Conservation (phyloP, 2,329 filamentous ascomycete species). For the Alternaria ethzedia region DNA sequence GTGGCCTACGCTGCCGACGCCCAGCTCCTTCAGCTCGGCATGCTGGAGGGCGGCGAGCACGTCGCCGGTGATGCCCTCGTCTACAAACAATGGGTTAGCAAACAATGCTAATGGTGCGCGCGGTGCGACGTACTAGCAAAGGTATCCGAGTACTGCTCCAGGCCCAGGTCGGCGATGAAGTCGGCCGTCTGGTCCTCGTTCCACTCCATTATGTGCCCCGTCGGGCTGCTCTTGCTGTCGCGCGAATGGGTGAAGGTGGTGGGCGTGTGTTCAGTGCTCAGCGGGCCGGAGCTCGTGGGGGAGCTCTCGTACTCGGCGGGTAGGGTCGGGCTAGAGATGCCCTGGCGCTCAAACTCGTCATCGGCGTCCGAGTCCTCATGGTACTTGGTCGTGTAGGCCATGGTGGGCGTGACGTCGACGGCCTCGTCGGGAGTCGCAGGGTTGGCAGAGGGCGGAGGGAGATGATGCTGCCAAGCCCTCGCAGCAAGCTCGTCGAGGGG, state of each 20-base stretch:
- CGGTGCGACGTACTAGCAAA: constrained; percentile 75
- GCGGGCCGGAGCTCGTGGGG: constrained; percentile 74
- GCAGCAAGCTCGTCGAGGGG: constrained; percentile 24
- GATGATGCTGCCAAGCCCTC: constrained; percentile 34
- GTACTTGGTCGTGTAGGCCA: constrained; percentile 61
- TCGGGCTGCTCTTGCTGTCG: constrained; percentile 70
- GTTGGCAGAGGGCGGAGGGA: constrained; percentile 16
- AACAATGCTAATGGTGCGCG: neutral
- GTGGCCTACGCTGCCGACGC: constrained; percentile 90
- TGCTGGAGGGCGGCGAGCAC: constrained; percentile 87
- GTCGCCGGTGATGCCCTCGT: constrained; percentile 93
- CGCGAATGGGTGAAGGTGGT: constrained; percentile 74
- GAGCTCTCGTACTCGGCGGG: constrained; percentile 71
- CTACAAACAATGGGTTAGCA: constrained; percentile 55
- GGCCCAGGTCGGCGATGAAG: constrained; percentile 79
- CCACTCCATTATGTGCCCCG: constrained; percentile 80
- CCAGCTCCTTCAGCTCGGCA: constrained; percentile 94
- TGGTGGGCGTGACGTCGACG: constrained; percentile 20
- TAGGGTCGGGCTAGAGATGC: constrained; percentile 67
- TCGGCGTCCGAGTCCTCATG: constrained; percentile 76
- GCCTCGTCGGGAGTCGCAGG: constrained; percentile 6
- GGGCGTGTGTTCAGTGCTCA: constrained; percentile 76
- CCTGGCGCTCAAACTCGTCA: constrained; percentile 81
- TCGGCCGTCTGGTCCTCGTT: constrained; percentile 87
- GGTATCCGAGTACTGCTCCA: constrained; percentile 80